phyloP scores from a whole-genome alignment of 1,139 yeast species.

The Yamadazyma atlantica region DNA sequence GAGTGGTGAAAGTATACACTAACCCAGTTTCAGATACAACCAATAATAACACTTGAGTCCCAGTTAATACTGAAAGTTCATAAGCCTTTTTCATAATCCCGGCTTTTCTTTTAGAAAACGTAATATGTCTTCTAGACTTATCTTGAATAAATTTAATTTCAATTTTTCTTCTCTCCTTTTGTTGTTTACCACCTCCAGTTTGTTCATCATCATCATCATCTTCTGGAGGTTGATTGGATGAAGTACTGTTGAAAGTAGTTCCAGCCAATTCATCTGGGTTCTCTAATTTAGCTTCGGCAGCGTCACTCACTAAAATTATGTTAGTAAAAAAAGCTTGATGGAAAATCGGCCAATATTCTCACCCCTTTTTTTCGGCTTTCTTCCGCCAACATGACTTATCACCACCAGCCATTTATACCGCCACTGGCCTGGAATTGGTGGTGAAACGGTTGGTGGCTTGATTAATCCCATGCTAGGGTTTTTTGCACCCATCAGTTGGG shows the following conservation, averaged over 20 bases:
- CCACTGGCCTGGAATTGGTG: slow-evolving; percentile 25
- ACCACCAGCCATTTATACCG: slow-evolving; percentile 16
- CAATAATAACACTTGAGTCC: slow-evolving; percentile 89
- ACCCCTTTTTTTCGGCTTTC: neutral
- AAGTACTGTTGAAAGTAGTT: slow-evolving; percentile 15
- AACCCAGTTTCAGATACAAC: slow-evolving; percentile 97
- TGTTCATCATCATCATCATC: slow-evolving; percentile 75
- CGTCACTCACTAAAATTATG: slow-evolving; percentile 34
- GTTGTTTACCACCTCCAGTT: slow-evolving; percentile 52
- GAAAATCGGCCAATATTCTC: neutral
- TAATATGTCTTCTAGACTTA: slow-evolving; percentile 95
- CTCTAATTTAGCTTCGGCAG: slow-evolving; percentile 42
- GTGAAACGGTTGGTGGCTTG: no score
- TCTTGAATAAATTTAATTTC: slow-evolving; percentile 97
- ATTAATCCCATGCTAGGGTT: no score
- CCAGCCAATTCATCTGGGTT: slow-evolving; percentile 28
- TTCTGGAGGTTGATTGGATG: slow-evolving; percentile 22
- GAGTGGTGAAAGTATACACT: slow-evolving; percentile 98
- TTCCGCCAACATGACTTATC: slow-evolving; percentile 5
- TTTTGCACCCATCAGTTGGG: slow-evolving; percentile 18
- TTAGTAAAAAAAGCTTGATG: no score
- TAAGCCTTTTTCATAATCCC: slow-evolving; percentile 99
- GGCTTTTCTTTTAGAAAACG: slow-evolving; percentile 95
- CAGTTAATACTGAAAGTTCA: slow-evolving; percentile 92
- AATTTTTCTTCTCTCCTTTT: slow-evolving; percentile 90